Conservation (phyloP, 805 yeast species). For the Lipomyces orientalis region DNA sequence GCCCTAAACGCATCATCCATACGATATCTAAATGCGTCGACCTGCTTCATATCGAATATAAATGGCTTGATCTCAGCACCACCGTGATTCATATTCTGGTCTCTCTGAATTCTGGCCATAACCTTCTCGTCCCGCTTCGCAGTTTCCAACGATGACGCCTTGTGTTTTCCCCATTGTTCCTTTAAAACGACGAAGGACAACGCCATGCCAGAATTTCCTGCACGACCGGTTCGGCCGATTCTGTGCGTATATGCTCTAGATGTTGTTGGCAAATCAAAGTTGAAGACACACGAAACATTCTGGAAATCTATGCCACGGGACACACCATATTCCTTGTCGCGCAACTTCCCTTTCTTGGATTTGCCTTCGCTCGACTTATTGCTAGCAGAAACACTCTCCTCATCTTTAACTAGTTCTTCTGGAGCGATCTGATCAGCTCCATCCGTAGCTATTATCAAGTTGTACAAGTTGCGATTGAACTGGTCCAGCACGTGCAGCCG, state of each 20-base stretch:
- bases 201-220: constrained; percentile 94
- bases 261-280: constrained; percentile 90
- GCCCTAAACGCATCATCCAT: constrained; percentile 97
- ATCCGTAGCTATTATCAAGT: constrained; percentile 91
- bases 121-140: constrained; percentile 88
- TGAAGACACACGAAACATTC: constrained; percentile 94
- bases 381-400: constrained; percentile 38
- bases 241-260: constrained; percentile 91
- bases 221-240: constrained; percentile 97
- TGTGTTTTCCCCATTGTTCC: constrained; percentile 88
- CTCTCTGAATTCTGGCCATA: constrained; percentile 72
- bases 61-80: constrained; percentile 79
- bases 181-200: constrained; percentile 86
- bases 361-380: constrained; percentile 21
- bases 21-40: constrained; percentile 94
- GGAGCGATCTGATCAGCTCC: constrained; percentile 66
- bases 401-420: constrained; percentile 44
- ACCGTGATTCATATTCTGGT: constrained; percentile 62
- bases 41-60: constrained; percentile 87
- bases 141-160: constrained; percentile 69
- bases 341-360: constrained; percentile 35
- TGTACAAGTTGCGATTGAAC: constrained; percentile 87
- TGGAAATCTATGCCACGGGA: constrained; percentile 96
- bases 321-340: constrained; percentile 86
- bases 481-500: constrained; percentile 94